Base-by-base conservation (phyloP, 176 grass and related monocot genomes). In the Oryza rufipogon region DNA sequence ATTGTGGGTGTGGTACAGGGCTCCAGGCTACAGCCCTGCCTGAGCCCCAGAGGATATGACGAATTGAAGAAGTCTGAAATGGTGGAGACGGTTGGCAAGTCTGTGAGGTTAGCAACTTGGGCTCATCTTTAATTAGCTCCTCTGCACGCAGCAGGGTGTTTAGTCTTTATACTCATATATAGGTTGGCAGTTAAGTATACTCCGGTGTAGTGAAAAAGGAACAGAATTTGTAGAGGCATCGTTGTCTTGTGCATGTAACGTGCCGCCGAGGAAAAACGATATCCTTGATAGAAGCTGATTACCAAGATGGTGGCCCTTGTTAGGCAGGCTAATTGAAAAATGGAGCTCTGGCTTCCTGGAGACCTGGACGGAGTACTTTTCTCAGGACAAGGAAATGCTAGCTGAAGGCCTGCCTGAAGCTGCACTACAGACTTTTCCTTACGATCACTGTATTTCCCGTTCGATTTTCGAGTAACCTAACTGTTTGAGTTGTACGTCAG, bases 291-390 rank as follows among this genome's bases (percentile, higher is more conserved):
- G 66, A 33, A 3, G 80, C 66, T 10, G 52, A n/a, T 36, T 61
- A 87, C 64, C 71, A 76, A 76, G 48, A 76, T 25, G 64, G 79
- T 12, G 71, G 63, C 3, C 71, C 3, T 38, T 73, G 76, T 38
- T 73, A 46, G 54, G 34, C 33, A 45, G 16, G n/a, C 28, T 19
- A 67, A 68, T 73, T 83, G 41, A 6, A 38, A 34, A 74, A 58
- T 51, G 41, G 70, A 25, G 45, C 39, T 3, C 72, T 28, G 20
- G 68, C 77, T 41, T 52, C 68, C 10, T 3, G 16, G 30, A 54
- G 30, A 54, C 61, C 63, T 11, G 46, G 45, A 11, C 60, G 41
- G 30, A 44, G 9, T 64, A 49, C 44, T 52, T 39, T 19, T 30
- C 44, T 3, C 33, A 11, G 64, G 78, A 81, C 6, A 66, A 75